These are phyloP conservation scores for Phlebiopsis flavidoalba DNA, from an alignment of 768 basidiomycete genomes.

Conservation along the genomic window DNA sequence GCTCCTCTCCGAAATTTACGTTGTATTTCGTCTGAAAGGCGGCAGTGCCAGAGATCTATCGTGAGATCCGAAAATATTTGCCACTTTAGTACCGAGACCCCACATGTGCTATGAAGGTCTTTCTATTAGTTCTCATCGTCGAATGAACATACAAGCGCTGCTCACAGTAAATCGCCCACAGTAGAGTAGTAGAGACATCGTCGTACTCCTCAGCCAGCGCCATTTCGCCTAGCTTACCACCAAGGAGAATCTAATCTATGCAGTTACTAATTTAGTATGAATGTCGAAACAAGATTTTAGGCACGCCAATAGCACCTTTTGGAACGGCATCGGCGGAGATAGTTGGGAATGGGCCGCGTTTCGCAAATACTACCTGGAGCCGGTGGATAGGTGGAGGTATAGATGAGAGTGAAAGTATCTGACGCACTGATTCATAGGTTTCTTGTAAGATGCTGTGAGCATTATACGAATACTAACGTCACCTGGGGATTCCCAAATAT, in stretches of 20 bases:
- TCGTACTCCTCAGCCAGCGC: constrained; percentile 78
- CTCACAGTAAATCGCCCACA: constrained; percentile 87
- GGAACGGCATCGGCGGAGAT: constrained; percentile 77
- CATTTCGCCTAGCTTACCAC: constrained; percentile 90
- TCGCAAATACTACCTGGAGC: constrained; percentile 73
- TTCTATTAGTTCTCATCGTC: neutral
- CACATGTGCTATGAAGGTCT: constrained; percentile 39
- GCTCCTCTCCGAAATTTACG: constrained; percentile 75
- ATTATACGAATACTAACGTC: constrained; percentile 24
- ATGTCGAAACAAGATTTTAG: too few species aligned
- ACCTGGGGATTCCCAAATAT: neutral
- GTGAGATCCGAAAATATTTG: neutral
- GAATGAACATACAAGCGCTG: constrained; percentile 5
- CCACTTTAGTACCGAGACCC: constrained; percentile 47
- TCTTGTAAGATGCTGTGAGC: constrained; percentile 89
- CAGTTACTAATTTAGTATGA: neutral
- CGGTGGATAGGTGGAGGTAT: neutral
- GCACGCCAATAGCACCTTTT: constrained; percentile 22
- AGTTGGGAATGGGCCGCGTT: constrained; percentile 79
- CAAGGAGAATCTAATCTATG: constrained; percentile 87
- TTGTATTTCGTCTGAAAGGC: constrained; percentile 75
- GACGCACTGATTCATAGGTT: constrained; percentile 76
- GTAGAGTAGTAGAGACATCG: constrained; percentile 81
- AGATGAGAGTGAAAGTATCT: neutral
- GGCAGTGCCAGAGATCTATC: constrained; percentile 14